Evolutionary conservation across 176 grass and related monocot species (phyloP), one percentile per base, ranked within the genome.

Genomic region (Otatea glauca): DNA sequence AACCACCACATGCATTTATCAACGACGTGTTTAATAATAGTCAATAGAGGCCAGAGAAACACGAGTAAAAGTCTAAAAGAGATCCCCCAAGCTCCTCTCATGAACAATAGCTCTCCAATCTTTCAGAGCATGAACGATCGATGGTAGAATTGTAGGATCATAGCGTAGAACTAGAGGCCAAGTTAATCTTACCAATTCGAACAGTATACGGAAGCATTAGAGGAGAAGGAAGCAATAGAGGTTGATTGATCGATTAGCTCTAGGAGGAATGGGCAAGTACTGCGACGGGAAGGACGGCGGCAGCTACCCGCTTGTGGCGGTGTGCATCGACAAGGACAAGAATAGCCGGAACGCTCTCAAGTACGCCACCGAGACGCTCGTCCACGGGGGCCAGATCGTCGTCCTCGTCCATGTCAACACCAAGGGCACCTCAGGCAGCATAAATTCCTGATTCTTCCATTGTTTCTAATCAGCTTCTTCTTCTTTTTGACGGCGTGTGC

Each of bases 301-400:
- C 45, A 81, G 84, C 72, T 90, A 76, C 88, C 87, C 88, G 42
- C 72, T 98, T 38, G 91, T 98, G 24, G 95, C 95, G 20, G 92
- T 93, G 64, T 92, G 88, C 82, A 98, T 98, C 77, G 92, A 94
- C 80, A 91, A 92, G 69, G 88, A 91, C 84, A 97, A 97, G 77
- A 88, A 89, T 72, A 94, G 92, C 82, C 94, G 94, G 75, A 82
- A 77, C 83, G 91, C 95, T 4, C 84, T 98, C 74, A 98, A 93
- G 88, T 98, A 90, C 83, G 73, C 95, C 5, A 64, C 90, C 4
- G 95, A 98, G 15, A 83, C 92, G 67, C 82, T 90, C 47, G 61
- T 79, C 25, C 75, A 92, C 76, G 83, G 63, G 55, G 92, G 95
- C 38, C 95, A 98, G 72, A 90, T 87, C 70, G 16, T 98, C 53